phyloP scores from a whole-genome alignment of 176 grass and related monocot species.

The Zizania latifolia region DNA sequence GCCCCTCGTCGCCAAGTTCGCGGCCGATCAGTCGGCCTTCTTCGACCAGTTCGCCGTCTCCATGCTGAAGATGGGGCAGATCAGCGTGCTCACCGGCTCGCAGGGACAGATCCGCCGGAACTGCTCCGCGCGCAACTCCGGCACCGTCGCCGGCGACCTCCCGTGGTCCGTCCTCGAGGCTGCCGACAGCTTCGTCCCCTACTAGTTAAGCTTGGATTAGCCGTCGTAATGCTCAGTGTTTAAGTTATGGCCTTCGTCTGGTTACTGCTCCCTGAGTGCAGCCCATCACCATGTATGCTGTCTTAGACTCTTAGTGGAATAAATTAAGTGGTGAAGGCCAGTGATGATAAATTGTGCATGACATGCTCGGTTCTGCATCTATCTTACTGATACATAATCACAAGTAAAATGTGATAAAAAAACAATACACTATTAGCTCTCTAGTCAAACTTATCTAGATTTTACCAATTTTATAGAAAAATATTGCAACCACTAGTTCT shows the following conservation, averaged over 20 bases:
- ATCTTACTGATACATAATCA: background rate
- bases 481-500: no score
- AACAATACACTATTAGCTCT: no score
- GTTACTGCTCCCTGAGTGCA: no score
- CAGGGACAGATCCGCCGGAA: slow-evolving; percentile 54
- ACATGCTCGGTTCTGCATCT: background rate
- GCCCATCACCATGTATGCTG: background rate
- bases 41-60: slow-evolving; percentile 47
- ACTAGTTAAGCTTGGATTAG: background rate
- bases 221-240: background rate
- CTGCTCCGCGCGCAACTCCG: slow-evolving; percentile 42
- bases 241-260: no score
- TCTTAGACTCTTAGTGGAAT: background rate
- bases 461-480: no score
- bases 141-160: background rate
- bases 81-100: slow-evolving; percentile 50
- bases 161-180: background rate
- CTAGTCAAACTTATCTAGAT: no score
- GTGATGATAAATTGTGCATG: background rate
- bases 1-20: slow-evolving; percentile 20
- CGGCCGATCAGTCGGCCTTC: slow-evolving; percentile 17
- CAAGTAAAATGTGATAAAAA: no score
- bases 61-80: slow-evolving; percentile 71
- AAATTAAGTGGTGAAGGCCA: background rate
- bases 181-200: slow-evolving; percentile 6